phyloP scores from a whole-genome alignment of 2,329 filamentous ascomycete species.

The Trichothecium sympodiale region DNA sequence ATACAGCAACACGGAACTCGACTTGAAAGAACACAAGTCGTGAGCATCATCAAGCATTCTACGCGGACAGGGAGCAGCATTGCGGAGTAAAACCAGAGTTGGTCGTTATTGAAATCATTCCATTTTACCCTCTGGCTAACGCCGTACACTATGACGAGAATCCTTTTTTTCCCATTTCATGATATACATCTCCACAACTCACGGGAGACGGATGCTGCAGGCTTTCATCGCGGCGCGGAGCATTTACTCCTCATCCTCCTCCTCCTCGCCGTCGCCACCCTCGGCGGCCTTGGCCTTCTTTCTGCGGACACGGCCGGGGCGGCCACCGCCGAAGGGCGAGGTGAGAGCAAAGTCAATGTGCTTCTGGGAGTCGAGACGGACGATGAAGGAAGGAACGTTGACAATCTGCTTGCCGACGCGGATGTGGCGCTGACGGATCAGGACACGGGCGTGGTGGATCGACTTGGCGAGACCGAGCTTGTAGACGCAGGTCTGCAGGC shows the following conservation, averaged over 20 bases:
- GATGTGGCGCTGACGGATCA: constrained; percentile 99
- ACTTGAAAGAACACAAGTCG: no score
- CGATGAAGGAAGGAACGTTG: constrained; percentile 98
- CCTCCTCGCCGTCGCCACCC: constrained; percentile 68
- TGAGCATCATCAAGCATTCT: no score
- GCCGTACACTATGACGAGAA: constrained; percentile 38
- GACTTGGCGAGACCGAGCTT: constrained; percentile 99
- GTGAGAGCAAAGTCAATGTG: constrained; percentile 21
- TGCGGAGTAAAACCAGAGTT: not conserved
- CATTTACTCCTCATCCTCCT: constrained; percentile 69
- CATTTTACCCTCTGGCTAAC: constrained; percentile 38
- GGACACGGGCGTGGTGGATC: constrained; percentile 99
- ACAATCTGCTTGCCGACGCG: constrained; percentile 99
- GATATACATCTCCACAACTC: constrained; percentile 19
- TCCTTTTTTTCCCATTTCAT: constrained; percentile 23
- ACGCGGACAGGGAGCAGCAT: constrained; percentile 6
- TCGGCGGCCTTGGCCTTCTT: constrained; percentile 99
- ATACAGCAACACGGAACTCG: no score
- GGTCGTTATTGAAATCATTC: constrained; percentile 24
- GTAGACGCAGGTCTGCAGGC: constrained; percentile 99
- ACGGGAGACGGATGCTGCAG: not conserved
- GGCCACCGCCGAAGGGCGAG: constrained; percentile 40
- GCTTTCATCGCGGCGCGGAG: constrained; percentile 1
- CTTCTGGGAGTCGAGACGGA: constrained; percentile 99
- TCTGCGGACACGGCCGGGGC: constrained; percentile 93